Percentiles rank a stretch among this genome's conserved stretches.
Evolutionary conservation across 2,329 filamentous ascomycete genomes (phyloP).

Genomic region (Aaosphaeria arxii): DNA sequence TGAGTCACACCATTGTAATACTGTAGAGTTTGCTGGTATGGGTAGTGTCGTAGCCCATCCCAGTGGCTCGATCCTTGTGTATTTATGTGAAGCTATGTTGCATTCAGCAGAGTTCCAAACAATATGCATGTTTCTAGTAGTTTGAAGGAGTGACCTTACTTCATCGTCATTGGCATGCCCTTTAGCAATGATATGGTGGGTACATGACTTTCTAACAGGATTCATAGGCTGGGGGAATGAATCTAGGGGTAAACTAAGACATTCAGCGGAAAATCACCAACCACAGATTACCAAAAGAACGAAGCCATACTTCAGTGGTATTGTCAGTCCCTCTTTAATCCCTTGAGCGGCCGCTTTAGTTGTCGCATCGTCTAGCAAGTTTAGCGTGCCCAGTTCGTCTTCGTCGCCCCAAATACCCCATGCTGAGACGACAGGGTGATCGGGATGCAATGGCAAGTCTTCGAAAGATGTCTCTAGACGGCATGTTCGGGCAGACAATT

Average conservation of each 20-base stretch:
- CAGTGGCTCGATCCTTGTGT: slow-evolving; percentile 27
- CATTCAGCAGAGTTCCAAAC: neutral
- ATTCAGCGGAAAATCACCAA: neutral
- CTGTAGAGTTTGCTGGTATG: slow-evolving; percentile 17
- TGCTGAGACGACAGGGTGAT: slow-evolving; percentile 2
- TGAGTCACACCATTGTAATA: slow-evolving; percentile 30
- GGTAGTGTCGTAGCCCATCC: slow-evolving; percentile 38
- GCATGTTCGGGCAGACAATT: neutral
- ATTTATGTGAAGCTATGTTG: neutral
- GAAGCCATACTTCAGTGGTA: neutral
- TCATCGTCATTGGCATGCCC: neutral
- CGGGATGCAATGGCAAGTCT: slow-evolving; percentile 1
- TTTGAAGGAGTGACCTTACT: neutral
- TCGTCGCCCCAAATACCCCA: slow-evolving; percentile 2
- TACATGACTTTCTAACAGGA: neutral
- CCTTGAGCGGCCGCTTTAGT: neutral
- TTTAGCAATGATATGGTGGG: neutral
- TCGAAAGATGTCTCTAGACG: slow-evolving; percentile 1
- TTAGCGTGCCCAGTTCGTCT: neutral
- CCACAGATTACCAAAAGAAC: neutral
- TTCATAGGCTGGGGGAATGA: neutral
- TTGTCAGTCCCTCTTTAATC: neutral
- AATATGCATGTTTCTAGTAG: too few relatives aligned
- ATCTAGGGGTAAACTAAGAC: neutral
- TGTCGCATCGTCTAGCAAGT: neutral